Evolutionary conservation across 805 yeast genomes (phyloP).

Genomic region (Candida maesae): DNA sequence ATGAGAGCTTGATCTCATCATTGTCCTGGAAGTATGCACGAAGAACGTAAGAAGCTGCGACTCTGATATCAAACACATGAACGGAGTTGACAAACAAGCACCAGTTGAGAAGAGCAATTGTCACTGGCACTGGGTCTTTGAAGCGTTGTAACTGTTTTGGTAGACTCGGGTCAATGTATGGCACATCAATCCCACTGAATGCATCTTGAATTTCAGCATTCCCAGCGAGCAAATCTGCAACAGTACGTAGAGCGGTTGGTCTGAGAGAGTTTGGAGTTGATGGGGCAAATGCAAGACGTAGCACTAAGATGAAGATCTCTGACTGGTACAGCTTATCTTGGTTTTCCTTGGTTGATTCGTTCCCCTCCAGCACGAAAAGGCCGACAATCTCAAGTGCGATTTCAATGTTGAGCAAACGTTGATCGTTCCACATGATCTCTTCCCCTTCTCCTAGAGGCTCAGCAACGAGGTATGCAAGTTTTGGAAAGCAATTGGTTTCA

Average conservation of each 20-base stretch:
- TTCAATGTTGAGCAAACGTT: slow-evolving; percentile 60
- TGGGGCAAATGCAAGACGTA: slow-evolving; percentile 68
- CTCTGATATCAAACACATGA: slow-evolving; percentile 77
- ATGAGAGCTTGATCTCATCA: slow-evolving; percentile 52
- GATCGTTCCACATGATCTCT: slow-evolving; percentile 70
- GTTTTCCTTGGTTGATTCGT: slow-evolving; percentile 54
- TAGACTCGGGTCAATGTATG: slow-evolving; percentile 75
- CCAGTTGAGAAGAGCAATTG: slow-evolving; percentile 79
- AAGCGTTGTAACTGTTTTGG: slow-evolving; percentile 33
- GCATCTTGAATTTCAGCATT: slow-evolving; percentile 65
- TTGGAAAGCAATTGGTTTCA: slow-evolving; percentile 76
- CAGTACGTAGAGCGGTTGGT: slow-evolving; percentile 63
- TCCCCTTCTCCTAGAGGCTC: slow-evolving; percentile 48
- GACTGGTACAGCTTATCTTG: slow-evolving; percentile 59
- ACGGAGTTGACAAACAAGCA: slow-evolving; percentile 72
- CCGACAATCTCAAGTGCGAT: slow-evolving; percentile 70
- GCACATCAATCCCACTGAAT: slow-evolving; percentile 84
- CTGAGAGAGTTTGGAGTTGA: slow-evolving; percentile 64
- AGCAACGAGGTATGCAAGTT: slow-evolving; percentile 56
- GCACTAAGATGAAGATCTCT: slow-evolving; percentile 60
- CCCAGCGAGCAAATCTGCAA: slow-evolving; percentile 70
- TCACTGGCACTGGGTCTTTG: slow-evolving; percentile 56
- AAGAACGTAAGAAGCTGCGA: slow-evolving; percentile 63
- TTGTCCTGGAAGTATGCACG: slow-evolving; percentile 68
- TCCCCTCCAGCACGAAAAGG: slow-evolving; percentile 69